phyloP scores from a whole-genome alignment of 805 yeast genomes.

The Candida ponderosae region DNA sequence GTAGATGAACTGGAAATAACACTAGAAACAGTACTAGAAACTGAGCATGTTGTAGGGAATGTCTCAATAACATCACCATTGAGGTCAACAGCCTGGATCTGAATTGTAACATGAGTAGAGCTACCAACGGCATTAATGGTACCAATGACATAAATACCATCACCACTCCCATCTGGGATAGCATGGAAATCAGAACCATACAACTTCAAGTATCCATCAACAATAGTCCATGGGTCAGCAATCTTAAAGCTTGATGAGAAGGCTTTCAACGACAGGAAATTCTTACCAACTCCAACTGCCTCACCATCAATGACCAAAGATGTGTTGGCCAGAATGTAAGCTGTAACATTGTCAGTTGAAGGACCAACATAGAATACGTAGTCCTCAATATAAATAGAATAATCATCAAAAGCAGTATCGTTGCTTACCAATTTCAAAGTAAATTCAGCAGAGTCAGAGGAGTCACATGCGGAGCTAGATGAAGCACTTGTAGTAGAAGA shows the following conservation, averaged over 20 bases:
- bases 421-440: background rate
- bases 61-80: too few relatives aligned
- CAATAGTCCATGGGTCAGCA: slow-evolving; percentile 10
- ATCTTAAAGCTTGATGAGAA: slow-evolving; percentile 3
- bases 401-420: background rate
- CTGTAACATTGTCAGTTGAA: slow-evolving; percentile 1
- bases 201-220: slow-evolving; percentile 9
- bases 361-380: background rate
- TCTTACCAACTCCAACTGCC: slow-evolving; percentile 11
- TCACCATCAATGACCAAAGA: slow-evolving; percentile 4
- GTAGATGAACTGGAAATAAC: background rate
- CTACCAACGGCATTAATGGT: too few relatives aligned
- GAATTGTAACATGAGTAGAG: too few relatives aligned
- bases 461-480: background rate
- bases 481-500: too few relatives aligned
- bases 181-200: slow-evolving; percentile 13
- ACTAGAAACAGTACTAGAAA: slow-evolving; percentile 1
- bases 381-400: background rate
- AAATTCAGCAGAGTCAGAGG: background rate
- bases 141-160: too few relatives aligned
- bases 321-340: slow-evolving; percentile 3
- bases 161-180: too few relatives aligned
- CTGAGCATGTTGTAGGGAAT: slow-evolving; percentile 3
- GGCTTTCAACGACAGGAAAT: slow-evolving; percentile 5
- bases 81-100: too few relatives aligned